Evolutionary conservation across 345 rosid species (phyloP), one percentile per base, ranked within the genome.

Genomic region (Populus pruinosa): DNA sequence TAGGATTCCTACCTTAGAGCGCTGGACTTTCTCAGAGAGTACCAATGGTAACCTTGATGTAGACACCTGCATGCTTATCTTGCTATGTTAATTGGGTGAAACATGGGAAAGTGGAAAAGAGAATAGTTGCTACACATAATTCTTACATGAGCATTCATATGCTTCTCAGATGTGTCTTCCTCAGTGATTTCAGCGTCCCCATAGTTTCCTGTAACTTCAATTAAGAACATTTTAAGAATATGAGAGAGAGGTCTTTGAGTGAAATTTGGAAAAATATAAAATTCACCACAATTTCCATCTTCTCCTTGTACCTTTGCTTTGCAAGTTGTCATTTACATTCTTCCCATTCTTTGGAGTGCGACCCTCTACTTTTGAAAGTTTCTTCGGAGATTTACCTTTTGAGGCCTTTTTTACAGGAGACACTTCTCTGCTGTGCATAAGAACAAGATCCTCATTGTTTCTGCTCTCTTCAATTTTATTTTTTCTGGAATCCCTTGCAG

Each of bases 11-110:
- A 89, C 99, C 97, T 93, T 93, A 59, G 94, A 80, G 63, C 96
- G 93, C 43, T 86, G 92, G 79, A 93, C 92, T 83, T 96, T 96
- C 87, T 93, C 99, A n/a, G 99, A 80, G 18, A 93, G 91, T 74
- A 96, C 85, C 89, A 96, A 85, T 56, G 98, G 97, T 86, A 93
- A 81, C 61, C 89, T 89, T 83, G 97, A 90, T 72, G 86, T 84
- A 72, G 94, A 88, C 68, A 79, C 92, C 98, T 93, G 85, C 43
- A 86, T 71, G 71, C 80, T 25, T 78, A 77, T 79, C 70, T 67
- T 77, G 75, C 66, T 36, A 76, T 68, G 73, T 43, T 47, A 78
- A 79, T 78, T 76, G 13, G 75, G 77, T 69, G 69, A 81, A 75
- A 23, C 35, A 70, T 56, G 47, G 21, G 67, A 68, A 39, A 76